Conservation (phyloP, 2,329 filamentous ascomycete species). For the Nemania sp. region DNA sequence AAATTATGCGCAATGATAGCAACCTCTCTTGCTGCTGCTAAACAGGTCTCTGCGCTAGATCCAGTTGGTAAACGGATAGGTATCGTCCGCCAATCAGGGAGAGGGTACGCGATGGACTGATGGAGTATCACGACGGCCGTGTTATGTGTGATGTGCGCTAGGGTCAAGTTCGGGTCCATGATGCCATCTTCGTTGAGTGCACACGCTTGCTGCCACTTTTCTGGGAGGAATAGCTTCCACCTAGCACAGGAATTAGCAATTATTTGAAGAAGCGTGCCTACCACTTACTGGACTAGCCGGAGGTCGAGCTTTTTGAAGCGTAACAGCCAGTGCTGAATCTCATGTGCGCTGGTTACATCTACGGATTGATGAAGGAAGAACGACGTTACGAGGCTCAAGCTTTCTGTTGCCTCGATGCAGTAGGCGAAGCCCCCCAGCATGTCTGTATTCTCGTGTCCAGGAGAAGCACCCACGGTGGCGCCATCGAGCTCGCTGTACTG, state of each 20-base stretch:
- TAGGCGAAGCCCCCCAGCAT: slow-evolving; percentile 61
- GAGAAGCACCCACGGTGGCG: slow-evolving; percentile 44
- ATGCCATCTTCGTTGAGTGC: slow-evolving; percentile 47
- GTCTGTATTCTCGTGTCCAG: slow-evolving; percentile 51
- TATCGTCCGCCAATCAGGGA: slow-evolving; percentile 48
- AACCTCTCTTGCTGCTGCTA: slow-evolving; percentile 59
- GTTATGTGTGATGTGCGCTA: slow-evolving; percentile 63
- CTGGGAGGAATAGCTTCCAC: slow-evolving; percentile 47
- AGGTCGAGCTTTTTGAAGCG: slow-evolving; percentile 63
- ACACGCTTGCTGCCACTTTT: slow-evolving; percentile 56
- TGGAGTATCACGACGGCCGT: slow-evolving; percentile 63
- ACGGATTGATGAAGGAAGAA: slow-evolving; percentile 60
- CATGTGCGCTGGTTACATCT: slow-evolving; percentile 54
- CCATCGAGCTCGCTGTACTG: slow-evolving; percentile 55
- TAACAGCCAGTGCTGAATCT: slow-evolving; percentile 59
- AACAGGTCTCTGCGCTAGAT: slow-evolving; percentile 62
- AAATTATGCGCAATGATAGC: slow-evolving; percentile 61
- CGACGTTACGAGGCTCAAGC: slow-evolving; percentile 57
- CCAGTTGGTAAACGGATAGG: slow-evolving; percentile 56
- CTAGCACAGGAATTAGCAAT: not conserved
- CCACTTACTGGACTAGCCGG: slow-evolving; percentile 54
- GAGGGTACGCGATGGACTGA: slow-evolving; percentile 61
- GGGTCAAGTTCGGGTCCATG: slow-evolving; percentile 63
- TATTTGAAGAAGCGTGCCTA: not conserved
- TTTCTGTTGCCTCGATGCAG: slow-evolving; percentile 61